Evolutionary conservation across 441 rosid species (phyloP), one percentile per base, ranked within the genome.

Genomic region (Erodium texanum): DNA sequence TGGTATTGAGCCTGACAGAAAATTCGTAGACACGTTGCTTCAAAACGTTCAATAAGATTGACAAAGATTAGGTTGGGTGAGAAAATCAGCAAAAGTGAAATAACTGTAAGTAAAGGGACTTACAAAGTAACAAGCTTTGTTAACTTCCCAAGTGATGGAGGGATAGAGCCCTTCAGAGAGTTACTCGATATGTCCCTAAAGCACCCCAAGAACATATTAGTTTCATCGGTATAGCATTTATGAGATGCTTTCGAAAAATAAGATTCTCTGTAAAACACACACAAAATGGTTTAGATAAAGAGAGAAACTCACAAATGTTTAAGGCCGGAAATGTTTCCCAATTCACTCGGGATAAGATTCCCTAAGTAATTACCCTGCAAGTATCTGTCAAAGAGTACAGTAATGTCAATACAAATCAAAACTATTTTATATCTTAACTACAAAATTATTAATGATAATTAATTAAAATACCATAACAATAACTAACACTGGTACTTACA

Each of bases 1-100:
- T 78, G 99, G 99, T 81, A 92, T 89, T 66, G 87, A 71, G 67
- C 99, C 98, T 34, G 43, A 80, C 68, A 94, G 88, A 80, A 92
- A 94, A 79, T 94, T 94, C 84, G 87, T 87, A 23, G 99, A 90
- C 66, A 90, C 85, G 41, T 94, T 90, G 83, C 96, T 89, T 82
- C 81, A 72, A 66, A 65, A 62, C 19, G 65, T 71, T 70, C 32
- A 76, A 72, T 15, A 78, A 64, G 62, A 48, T 4, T 15, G 54
- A 63, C 66, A 71, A 62, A 59, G 11, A 68, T 62, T 6, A 69
- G 68, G 27, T 43, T 1, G n/a, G n/a, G n/a, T n/a, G n/a, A n/a
- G n/a, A n/a, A n/a, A n/a, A n/a, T n/a, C n/a, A n/a, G n/a, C n/a
- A n/a, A n/a, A n/a, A n/a, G n/a, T 48, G 54, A 48, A 48, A 48